phyloP scores from a whole-genome alignment of 441 rosid species.

The Kokia cookei region DNA sequence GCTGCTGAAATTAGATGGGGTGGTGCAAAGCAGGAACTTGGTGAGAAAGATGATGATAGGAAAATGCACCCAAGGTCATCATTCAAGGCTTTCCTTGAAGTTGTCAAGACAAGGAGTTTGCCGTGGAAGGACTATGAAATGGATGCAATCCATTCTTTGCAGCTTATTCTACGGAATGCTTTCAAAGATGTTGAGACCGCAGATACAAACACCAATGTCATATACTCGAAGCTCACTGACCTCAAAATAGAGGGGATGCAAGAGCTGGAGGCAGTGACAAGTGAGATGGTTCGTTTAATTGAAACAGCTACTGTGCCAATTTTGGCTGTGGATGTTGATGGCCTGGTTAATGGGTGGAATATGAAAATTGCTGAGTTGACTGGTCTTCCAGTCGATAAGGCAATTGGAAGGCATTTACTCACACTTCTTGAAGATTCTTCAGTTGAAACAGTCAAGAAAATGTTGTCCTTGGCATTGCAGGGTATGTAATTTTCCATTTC shows the following conservation, averaged over 20 bases:
- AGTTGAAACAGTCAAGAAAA: conserved; percentile 48
- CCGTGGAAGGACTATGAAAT: conserved; percentile 98
- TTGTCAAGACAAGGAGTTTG: conserved; percentile 76
- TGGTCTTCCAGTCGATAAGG: conserved; percentile 76
- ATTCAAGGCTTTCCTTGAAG: conserved; percentile 91
- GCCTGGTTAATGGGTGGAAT: conserved; percentile 92
- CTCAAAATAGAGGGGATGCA: conserved; percentile 77
- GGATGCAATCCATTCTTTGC: conserved; percentile 97
- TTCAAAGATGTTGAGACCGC: conserved; percentile 49
- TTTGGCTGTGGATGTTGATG: conserved; percentile 84
- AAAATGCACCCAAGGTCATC: conserved; percentile 97
- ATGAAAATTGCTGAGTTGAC: conserved; percentile 81
- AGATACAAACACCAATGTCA: conserved; percentile 41
- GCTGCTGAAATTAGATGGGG: conserved; percentile 94
- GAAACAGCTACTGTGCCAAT: conserved; percentile 93
- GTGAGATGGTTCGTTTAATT: conserved; percentile 91
- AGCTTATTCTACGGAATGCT: conserved; percentile 83
- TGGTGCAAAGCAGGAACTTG: conserved; percentile 88
- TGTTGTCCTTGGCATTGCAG: conserved; percentile 72
- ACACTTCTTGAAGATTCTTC: conserved; percentile 83
- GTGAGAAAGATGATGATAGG: conserved; percentile 74
- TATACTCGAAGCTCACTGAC: conserved; percentile 65
- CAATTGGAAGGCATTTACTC: conserved; percentile 81
- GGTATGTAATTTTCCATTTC: conserved; percentile 38
- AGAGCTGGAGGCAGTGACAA: conserved; percentile 90